These are phyloP conservation scores for Tardiomyces digboiensis DNA, from an alignment of 1,139 yeast species.

Conservation along the genomic window DNA sequence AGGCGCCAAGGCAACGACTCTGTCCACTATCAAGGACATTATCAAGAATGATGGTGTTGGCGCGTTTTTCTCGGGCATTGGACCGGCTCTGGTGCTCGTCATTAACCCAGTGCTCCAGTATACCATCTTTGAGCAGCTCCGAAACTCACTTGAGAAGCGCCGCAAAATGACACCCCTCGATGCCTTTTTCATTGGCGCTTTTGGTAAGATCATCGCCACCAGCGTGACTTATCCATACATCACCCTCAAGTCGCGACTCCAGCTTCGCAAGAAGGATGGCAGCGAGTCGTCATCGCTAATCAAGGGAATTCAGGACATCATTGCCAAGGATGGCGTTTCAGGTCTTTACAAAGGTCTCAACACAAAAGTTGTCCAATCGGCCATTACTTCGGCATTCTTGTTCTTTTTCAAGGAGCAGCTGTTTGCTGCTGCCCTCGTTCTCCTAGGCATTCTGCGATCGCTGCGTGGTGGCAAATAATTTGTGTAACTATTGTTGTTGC, in stretches of 20 bases:
- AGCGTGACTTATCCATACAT: conserved; percentile 81
- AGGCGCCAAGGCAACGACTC: conserved; percentile 24
- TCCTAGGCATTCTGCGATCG: conserved; percentile 19
- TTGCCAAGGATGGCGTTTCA: conserved; percentile 57
- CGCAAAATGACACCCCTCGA: conserved; percentile 46
- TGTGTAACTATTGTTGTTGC: conserved; percentile 1
- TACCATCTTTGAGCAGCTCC: conserved; percentile 78
- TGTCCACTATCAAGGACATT: conserved; percentile 50
- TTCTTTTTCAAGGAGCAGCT: conserved; percentile 89
- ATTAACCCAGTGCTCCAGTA: conserved; percentile 87
- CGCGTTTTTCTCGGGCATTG: conserved; percentile 73
- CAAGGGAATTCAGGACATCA: conserved; percentile 36
- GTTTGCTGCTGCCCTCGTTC: conserved; percentile 23
- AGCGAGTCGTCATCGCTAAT: conserved; percentile 18
- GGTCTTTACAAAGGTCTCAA: conserved; percentile 78
- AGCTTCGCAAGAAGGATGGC: conserved; percentile 41
- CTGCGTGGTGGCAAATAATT: conserved; percentile 7
- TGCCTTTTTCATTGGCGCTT: conserved; percentile 81
- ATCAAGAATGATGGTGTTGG: conserved; percentile 59
- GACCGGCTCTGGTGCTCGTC: conserved; percentile 81
- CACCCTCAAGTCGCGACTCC: conserved; percentile 85
- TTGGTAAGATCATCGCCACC: conserved; percentile 84
- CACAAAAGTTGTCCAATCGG: conserved; percentile 75
- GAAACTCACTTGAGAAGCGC: conserved; percentile 50
- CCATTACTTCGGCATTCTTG: conserved; percentile 80